Conservation (phyloP, 116 monocot species). For the Trichopus zeylanicus region DNA sequence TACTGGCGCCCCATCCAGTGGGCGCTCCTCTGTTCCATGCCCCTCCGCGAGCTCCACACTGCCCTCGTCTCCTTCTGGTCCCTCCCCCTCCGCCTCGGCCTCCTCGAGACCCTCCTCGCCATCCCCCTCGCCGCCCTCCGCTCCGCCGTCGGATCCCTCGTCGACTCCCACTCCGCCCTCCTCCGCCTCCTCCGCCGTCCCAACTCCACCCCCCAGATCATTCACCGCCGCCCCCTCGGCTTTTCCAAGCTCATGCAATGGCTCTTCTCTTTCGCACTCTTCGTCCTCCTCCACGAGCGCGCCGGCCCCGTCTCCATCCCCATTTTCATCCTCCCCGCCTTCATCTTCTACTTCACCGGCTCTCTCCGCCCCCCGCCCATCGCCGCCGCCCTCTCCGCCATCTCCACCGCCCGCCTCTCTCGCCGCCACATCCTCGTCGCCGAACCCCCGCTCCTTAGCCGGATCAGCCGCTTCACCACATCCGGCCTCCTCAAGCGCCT, state of each 20-base stretch:
- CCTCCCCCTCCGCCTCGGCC: slow-evolving; percentile 33
- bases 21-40: slow-evolving; percentile 73
- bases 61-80: slow-evolving; percentile 57
- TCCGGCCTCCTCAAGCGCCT: slow-evolving; percentile 15
- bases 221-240: slow-evolving; percentile 20
- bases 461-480: slow-evolving; percentile 12
- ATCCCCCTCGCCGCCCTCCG: slow-evolving; percentile 36
- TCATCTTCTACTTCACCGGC: no score
- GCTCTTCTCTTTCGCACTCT: slow-evolving; percentile 45
- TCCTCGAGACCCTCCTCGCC: slow-evolving; percentile 39
- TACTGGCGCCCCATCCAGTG: slow-evolving; percentile 68
- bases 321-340: slow-evolving; percentile 2
- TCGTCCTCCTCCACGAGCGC: slow-evolving; percentile 27
- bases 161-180: slow-evolving; percentile 26
- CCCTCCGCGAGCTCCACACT: slow-evolving; percentile 41
- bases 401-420: slow-evolving; percentile 2
- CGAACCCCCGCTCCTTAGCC: background rate
- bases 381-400: slow-evolving; percentile 16
- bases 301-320: slow-evolving; percentile 16
- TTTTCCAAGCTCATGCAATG: slow-evolving; percentile 31
- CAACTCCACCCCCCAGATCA: slow-evolving; percentile 14
- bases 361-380: slow-evolving; percentile 15
- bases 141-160: slow-evolving; percentile 31
- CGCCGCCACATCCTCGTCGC: background rate
- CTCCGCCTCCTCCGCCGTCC: slow-evolving; percentile 15